phyloP scores from a whole-genome alignment of 805 yeast species.

The Tetrapisispora arboricola region DNA sequence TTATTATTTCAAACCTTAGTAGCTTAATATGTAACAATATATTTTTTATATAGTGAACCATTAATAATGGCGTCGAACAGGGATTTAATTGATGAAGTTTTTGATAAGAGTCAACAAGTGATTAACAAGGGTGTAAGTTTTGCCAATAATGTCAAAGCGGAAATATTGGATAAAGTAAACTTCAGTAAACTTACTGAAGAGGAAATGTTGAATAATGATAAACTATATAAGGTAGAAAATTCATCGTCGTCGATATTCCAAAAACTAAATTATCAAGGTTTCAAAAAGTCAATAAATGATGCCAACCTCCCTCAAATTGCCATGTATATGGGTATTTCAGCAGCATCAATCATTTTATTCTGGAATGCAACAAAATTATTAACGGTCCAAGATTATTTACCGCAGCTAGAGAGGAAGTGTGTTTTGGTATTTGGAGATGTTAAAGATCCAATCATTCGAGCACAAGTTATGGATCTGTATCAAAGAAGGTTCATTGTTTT shows the following conservation, averaged over 20 bases:
- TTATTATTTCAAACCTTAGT: too few species aligned
- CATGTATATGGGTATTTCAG: not conserved
- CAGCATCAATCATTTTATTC: not conserved
- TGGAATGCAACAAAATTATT: slow-evolving; percentile 5
- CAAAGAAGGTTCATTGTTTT: slow-evolving; percentile 26
- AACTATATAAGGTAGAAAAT: too few species aligned
- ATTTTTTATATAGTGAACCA: too few species aligned
- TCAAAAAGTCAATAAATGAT: not conserved
- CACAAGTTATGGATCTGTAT: slow-evolving; percentile 28
- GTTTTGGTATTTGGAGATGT: slow-evolving; percentile 26
- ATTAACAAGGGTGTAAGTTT: slow-evolving; percentile 7
- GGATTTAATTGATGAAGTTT: slow-evolving; percentile 20
- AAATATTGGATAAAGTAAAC: slow-evolving; percentile 5
- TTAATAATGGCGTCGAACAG: slow-evolving; percentile 5
- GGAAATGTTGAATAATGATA: not conserved
- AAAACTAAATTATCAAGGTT: not conserved
- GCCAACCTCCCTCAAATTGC: not conserved
- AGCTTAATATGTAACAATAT: not conserved
- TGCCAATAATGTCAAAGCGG: slow-evolving; percentile 7
- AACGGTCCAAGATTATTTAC: slow-evolving; percentile 11
- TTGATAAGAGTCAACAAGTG: slow-evolving; percentile 13
- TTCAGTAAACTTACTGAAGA: not conserved
- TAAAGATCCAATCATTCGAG: slow-evolving; percentile 28
- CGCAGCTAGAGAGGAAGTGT: slow-evolving; percentile 10
- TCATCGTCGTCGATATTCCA: not conserved